Conservation (phyloP, 2,329 filamentous ascomycete species). For the Chaetomium strumarium region DNA sequence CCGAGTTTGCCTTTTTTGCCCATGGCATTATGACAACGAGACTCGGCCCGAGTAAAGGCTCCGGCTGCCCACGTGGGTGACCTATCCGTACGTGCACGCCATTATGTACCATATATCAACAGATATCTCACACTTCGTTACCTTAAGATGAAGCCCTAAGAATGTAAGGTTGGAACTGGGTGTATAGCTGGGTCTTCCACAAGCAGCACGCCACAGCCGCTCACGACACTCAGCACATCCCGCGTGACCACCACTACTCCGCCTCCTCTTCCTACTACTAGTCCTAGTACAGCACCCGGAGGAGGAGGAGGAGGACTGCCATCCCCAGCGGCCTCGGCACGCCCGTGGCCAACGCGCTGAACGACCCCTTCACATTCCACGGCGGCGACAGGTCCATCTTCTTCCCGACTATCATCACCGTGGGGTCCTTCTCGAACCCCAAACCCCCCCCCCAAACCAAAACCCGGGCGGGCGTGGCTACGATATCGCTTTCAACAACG, state of each 20-base stretch:
- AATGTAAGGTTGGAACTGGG: no score
- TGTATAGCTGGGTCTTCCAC: constrained; percentile 7
- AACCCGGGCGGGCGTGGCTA: constrained; percentile 38
- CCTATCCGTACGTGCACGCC: no score
- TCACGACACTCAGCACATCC: constrained; percentile 16
- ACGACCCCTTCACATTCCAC: constrained; percentile 37
- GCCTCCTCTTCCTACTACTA: neutral
- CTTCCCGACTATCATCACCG: constrained; percentile 45
- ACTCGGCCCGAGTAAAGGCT: neutral
- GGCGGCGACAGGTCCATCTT: constrained; percentile 35
- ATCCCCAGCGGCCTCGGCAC: constrained; percentile 14
- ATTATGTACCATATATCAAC: no score
- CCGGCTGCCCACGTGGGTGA: no score
- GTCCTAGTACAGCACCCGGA: neutral
- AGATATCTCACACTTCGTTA: no score
- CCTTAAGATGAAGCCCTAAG: no score
- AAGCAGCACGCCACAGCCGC: neutral
- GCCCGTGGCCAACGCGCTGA: constrained; percentile 22
- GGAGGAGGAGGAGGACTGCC: constrained; percentile 13
- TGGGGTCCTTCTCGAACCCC: constrained; percentile 45
- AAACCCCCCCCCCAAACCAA: no score
- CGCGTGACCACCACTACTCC: neutral
- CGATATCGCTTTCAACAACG: constrained; percentile 46
- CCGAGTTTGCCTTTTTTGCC: no score
- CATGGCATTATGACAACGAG: no score